phyloP scores from a whole-genome alignment of 2,329 filamentous ascomycete species.

The Tolypocladium cylindrosporum region DNA sequence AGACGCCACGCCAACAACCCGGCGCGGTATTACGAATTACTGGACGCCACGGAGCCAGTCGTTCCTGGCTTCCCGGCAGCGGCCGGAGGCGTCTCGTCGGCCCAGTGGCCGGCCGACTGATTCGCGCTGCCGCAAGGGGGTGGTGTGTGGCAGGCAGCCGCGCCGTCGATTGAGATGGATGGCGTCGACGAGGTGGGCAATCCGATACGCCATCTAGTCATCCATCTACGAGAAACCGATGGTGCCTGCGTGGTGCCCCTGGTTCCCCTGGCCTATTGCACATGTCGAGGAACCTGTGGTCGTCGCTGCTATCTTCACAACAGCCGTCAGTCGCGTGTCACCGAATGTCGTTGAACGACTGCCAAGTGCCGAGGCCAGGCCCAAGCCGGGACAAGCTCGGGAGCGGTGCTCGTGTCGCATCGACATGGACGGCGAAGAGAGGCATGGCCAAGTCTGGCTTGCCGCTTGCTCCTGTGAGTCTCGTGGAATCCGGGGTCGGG shows the following conservation, averaged over 20 bases:
- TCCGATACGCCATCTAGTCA: neutral
- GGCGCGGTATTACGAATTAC: no score
- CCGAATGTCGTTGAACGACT: neutral
- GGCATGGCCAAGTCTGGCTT: neutral
- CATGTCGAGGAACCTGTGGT: neutral
- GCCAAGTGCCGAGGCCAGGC: neutral
- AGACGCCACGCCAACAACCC: no score
- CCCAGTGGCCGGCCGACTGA: neutral
- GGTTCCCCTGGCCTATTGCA: neutral
- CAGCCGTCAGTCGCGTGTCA: neutral
- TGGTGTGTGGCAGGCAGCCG: neutral
- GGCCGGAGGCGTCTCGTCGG: neutral
- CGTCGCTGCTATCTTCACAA: neutral
- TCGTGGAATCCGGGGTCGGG: neutral
- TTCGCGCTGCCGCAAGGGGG: neutral
- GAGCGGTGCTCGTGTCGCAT: neutral
- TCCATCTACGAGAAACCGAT: neutral
- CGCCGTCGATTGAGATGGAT: neutral
- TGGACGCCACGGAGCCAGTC: neutral
- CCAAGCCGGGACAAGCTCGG: neutral
- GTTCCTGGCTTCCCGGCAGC: neutral
- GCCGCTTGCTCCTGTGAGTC: neutral
- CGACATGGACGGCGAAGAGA: neutral
- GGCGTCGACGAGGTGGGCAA: neutral
- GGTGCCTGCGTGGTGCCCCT: neutral